Base-by-base conservation (phyloP, 371 early-diverging fungal genomes). In the Apophysomyces elegans region DNA sequence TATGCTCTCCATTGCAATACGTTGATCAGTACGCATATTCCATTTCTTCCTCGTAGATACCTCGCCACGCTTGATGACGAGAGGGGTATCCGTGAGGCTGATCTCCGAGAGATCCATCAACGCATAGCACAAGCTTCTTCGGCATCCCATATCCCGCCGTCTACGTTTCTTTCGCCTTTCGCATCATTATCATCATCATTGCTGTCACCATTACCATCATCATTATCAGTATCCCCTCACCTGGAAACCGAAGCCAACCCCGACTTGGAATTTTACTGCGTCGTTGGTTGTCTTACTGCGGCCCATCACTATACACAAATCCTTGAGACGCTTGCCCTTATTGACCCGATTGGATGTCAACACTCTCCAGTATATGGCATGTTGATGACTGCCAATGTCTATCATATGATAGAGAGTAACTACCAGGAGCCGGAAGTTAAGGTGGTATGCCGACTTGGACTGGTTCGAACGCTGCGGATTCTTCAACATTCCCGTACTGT, bases 311-410 rank as follows among this genome's bases (percentile, higher is more conserved):
- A 76, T 65, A 81, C 78, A 59, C 64, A 65, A 12, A 64, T 75
- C 9, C 59, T 81, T 59, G 81, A 81, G 64, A 47, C 70, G 9
- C 57, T 78, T 14, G 63, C 64, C 8, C 38, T 43, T 1, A 32
- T 78, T 26, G 81, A 81, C 57, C 67, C 68, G 0, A 63, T 68
- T 6, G 75, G 74, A 21, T 81, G 81, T 63, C 68, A 70, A n/a
- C 74, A 78, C n/a, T 71, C 67, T 14, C 81, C 81, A 0, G 67
- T 75, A 0, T 76, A 78, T 54, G 81, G 77, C 3, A 46, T 62
- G 13, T 54, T 70, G 26, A 32, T 75, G n/a, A 72, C 72, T 1
- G 58, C 67, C 9, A 67, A 72, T 18, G 45, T 78, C 1, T 78
- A 69, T 57, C 62, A 76, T 35, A 71, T 78, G 61, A 46, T 81